These are phyloP conservation scores for Neurospora sp. DNA, from an alignment of 495 filamentous ascomycete species.

Conservation along the genomic window DNA sequence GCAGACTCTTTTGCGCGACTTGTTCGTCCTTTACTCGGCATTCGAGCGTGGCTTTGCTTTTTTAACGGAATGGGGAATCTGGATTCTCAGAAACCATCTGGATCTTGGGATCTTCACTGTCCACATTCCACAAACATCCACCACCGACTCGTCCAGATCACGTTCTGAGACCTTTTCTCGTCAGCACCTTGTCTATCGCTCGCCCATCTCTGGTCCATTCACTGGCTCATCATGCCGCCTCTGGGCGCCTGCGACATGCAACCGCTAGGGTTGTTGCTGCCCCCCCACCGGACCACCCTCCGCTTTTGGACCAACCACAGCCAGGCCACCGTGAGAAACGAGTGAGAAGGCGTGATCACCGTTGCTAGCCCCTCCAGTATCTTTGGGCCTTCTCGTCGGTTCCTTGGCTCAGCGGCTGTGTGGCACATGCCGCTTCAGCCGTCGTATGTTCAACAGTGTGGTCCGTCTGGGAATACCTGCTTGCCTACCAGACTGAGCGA, in stretches of 20 bases:
- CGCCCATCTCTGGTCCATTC: slow-evolving; percentile 2
- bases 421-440: slow-evolving; percentile 9
- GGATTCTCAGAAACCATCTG: not conserved
- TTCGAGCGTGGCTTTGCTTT: not conserved
- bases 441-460: not conserved
- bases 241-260: not conserved
- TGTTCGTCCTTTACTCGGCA: not conserved
- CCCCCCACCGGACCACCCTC: not conserved
- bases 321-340: slow-evolving; percentile 16
- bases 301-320: slow-evolving; percentile 19
- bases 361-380: not conserved
- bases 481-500: not conserved
- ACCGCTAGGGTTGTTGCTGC: not conserved
- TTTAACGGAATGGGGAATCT: not conserved
- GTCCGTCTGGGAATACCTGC: not conserved
- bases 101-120: not conserved
- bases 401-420: not conserved
- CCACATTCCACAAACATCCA: not conserved
- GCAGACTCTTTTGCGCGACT: not conserved
- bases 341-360: slow-evolving; percentile 1
- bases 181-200: not conserved
- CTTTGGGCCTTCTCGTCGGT: slow-evolving; percentile 2
- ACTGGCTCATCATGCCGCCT: slow-evolving; percentile 14
- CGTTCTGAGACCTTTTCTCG: not conserved
- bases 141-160: not conserved